Conservation (phyloP, 2,329 filamentous ascomycete species). For the Fusarium sp. region DNA sequence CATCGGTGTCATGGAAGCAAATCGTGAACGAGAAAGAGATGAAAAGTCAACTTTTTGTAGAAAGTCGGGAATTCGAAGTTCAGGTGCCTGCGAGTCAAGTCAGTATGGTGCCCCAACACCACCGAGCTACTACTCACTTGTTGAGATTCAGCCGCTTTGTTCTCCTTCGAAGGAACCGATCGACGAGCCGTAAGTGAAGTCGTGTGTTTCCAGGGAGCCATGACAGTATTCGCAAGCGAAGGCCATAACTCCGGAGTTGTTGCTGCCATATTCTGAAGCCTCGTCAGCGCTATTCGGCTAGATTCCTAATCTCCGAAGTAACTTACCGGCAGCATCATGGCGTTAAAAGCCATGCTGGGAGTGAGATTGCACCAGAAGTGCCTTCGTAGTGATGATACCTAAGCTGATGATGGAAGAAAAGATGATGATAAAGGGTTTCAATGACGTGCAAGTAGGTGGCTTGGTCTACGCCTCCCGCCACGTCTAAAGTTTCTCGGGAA, state of each 20-base stretch:
- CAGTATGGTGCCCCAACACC: conserved; percentile 15
- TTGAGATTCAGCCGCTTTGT: conserved; percentile 19
- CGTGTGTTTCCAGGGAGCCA: conserved; percentile 51
- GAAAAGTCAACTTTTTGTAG: conserved; percentile 40
- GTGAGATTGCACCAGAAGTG: conserved; percentile 17
- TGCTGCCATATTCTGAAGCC: conserved; percentile 55
- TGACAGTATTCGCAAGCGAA: conserved; percentile 57
- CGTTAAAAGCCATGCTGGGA: conserved; percentile 46
- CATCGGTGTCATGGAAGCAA: conserved; percentile 21
- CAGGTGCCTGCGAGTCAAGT: conserved; percentile 30
- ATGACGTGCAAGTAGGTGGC: conserved; percentile 39
- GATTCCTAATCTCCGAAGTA: conserved; percentile 5
- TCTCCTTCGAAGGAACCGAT: conserved; percentile 23
- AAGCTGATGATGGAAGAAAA: conserved; percentile 19
- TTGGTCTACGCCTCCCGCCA: conserved; percentile 21
- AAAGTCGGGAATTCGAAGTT: conserved; percentile 46
- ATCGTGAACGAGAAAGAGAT: conserved; percentile 14
- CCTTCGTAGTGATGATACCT: conserved; percentile 14
- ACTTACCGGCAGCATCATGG: conserved; percentile 49
- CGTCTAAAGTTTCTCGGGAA: conserved; percentile 15
- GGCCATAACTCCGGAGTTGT: conserved; percentile 60
- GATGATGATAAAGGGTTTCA: conserved; percentile 29
- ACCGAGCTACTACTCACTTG: conserved; percentile 34
- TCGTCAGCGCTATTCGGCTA: conserved; percentile 38
- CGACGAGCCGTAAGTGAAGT: conserved; percentile 20